A percentile compares a stretch with the other conserved stretches of the same genome.
Evolutionary conservation across 78 protist species (phyloP).

Genomic region (Dictyostelium intermedium): DNA sequence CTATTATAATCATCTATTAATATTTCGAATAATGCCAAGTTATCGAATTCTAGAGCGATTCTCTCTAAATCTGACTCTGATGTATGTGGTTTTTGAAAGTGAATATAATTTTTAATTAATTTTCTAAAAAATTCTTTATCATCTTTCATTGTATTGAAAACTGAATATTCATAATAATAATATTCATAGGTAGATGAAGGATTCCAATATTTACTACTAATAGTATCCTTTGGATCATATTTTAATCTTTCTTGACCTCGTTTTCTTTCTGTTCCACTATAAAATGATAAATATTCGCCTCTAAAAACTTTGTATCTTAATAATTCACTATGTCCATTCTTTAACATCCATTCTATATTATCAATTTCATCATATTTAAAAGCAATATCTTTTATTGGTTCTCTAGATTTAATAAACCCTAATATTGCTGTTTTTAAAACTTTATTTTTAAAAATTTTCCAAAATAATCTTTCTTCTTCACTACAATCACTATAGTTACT

Average conservation of each 20-base stretch:
- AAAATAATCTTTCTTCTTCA: no score
- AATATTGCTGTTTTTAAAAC: not conserved
- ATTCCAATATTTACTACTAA: no score
- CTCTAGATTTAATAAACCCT: not conserved
- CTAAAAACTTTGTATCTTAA: not conserved
- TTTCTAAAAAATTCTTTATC: not conserved
- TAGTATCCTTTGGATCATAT: no score
- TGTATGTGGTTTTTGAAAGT: not conserved
- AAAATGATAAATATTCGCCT: not conserved
- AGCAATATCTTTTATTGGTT: no score
- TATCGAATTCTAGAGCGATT: not conserved
- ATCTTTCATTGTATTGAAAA: no score
- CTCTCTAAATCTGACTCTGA: not conserved
- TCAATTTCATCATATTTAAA: not conserved
- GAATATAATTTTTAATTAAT: no score
- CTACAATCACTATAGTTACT: no score
- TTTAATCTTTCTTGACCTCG: not conserved
- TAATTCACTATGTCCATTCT: not conserved
- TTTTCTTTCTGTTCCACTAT: no score
- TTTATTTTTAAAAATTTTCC: not conserved
- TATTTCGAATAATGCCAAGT: not conserved
- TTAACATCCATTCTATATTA: not conserved
- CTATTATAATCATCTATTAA: not conserved
- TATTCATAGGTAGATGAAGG: no score
- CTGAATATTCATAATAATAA: no score